These are phyloP conservation scores for Fusarium liriodendri DNA, from an alignment of 2,329 filamentous ascomycete genomes.

Conservation along the genomic window DNA sequence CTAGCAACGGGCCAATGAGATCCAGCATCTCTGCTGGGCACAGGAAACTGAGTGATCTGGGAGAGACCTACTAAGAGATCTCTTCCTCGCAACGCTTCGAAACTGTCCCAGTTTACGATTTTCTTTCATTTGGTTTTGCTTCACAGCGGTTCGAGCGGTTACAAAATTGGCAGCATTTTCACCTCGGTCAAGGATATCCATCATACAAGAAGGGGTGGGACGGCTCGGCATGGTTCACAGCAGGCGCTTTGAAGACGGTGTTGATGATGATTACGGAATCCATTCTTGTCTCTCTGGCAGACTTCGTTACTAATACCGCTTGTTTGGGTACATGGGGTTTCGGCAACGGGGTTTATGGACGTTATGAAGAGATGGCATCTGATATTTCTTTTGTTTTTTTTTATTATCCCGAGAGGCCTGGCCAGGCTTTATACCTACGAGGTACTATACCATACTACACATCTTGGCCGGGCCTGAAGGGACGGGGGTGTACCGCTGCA, in stretches of 20 bases:
- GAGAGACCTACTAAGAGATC: conserved; percentile 63
- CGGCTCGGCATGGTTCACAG: conserved; percentile 40
- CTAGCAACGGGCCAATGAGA: conserved; percentile 52
- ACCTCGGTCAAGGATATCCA: conserved; percentile 35
- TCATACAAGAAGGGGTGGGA: conserved; percentile 36
- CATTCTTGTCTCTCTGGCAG: conserved; percentile 41
- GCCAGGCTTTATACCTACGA: conserved; percentile 16
- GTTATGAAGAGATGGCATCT: conserved; percentile 47
- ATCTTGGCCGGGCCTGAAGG: conserved; percentile 20
- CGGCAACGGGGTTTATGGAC: conserved; percentile 43
- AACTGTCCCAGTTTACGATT: conserved; percentile 22
- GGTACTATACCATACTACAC: conserved; percentile 8
- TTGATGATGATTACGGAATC: conserved; percentile 47
- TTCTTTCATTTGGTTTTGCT: conserved; percentile 37
- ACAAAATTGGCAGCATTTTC: conserved; percentile 35
- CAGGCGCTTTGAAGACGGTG: conserved; percentile 45
- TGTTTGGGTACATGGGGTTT: conserved; percentile 42
- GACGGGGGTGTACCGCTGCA: conserved; percentile 35
- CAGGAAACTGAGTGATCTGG: conserved; percentile 61
- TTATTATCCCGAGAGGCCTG: conserved; percentile 16
- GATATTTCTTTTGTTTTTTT: conserved; percentile 30
- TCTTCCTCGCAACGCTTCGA: conserved; percentile 9
- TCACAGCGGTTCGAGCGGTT: conserved; percentile 37
- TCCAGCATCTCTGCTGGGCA: conserved; percentile 49
- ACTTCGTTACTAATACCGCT: conserved; percentile 38